Base-by-base conservation (phyloP, 331 rosid species). In the Phaseolus coccineus region DNA sequence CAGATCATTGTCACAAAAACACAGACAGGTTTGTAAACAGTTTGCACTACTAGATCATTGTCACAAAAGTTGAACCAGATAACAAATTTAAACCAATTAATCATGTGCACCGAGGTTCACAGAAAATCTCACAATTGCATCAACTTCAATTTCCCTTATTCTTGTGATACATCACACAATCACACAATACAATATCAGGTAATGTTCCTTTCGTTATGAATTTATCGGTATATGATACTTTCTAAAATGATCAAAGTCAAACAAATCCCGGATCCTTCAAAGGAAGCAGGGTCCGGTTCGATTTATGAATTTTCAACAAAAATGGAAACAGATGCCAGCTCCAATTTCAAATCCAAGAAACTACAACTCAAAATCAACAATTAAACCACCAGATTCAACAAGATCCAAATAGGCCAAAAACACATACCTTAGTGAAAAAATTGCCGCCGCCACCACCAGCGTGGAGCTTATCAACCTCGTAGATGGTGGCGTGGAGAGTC, bases 401-500 rank as follows among this genome's bases (percentile, higher is more conserved):
- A 3, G 80, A 85, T 80, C 87, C 77, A 63, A 75, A 66, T 8
- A 3, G 6, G 15, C 8, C 47, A 14, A 56, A 67, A 57, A 39
- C 57, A 39, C 14, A 33, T 80, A 96, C 99, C 96, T 76, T 89
- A 82, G 76, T 73, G 55, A 96, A 81, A 82, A 93, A 50, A 53
- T 87, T 87, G 74, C 84, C 79, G 74, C 84, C 79, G 2, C 90
- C 91, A 16, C 90, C 90, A 6, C 85, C 86, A 8, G 58, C 35
- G 4, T 81, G 76, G 78, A 96, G 83, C 74, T 22, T 82, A 71
- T 93, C 98, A 7, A 96, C 91, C 90, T 93, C 99, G 40, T 63
- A 91, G 87, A 96, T 79, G 61, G 99, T 93, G 44, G 76, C 99
- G 57, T 96, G 99, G 63, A 96, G 98, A 77, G 89, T 93, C 0